A percentile compares a stretch with the other conserved stretches of the same genome.
Conservation (phyloP, 495 filamentous ascomycete species). For the Ascobolus immersus region DNA sequence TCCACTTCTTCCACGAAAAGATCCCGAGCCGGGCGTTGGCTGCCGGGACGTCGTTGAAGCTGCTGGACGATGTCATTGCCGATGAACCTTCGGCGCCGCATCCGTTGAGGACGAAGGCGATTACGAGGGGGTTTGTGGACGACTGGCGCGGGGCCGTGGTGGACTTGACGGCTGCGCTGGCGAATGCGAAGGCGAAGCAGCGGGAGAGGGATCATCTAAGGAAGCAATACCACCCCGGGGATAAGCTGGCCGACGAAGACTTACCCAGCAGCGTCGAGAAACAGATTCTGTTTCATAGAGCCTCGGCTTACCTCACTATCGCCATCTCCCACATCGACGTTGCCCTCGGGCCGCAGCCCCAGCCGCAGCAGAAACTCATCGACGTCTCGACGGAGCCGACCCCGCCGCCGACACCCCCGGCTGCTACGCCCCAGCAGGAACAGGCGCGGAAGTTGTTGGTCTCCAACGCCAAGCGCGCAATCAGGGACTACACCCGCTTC, state of each 20-base stretch:
- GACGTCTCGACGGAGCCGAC: slow-evolving; percentile 4
- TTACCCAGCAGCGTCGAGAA: slow-evolving; percentile 47
- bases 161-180: slow-evolving; percentile 40
- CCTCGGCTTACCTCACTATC: slow-evolving; percentile 43
- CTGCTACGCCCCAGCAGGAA: slow-evolving; percentile 21
- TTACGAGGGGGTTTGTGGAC: slow-evolving; percentile 50
- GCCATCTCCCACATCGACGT: slow-evolving; percentile 36
- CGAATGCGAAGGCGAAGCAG: slow-evolving; percentile 29
- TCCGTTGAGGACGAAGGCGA: slow-evolving; percentile 41
- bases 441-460: slow-evolving; percentile 41
- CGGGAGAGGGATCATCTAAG: too few relatives aligned
- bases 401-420: slow-evolving; percentile 18
- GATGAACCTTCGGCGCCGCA: slow-evolving; percentile 35
- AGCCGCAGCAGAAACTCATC: neutral
- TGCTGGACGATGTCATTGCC: slow-evolving; percentile 38
- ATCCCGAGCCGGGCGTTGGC: slow-evolving; percentile 53
- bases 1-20: slow-evolving; percentile 74
- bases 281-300: slow-evolving; percentile 52
- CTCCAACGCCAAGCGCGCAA: slow-evolving; percentile 42
- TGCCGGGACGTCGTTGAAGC: slow-evolving; percentile 38
- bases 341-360: slow-evolving; percentile 19
- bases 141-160: slow-evolving; percentile 38
- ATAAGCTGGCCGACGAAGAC: slow-evolving; percentile 38
- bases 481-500: slow-evolving; percentile 43
- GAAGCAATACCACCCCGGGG: slow-evolving; percentile 20